A percentile compares a stretch with the other conserved stretches of the same genome.
Evolutionary conservation across 2,329 filamentous ascomycete genomes (phyloP).

Genomic region (Fusarium incarnatum): DNA sequence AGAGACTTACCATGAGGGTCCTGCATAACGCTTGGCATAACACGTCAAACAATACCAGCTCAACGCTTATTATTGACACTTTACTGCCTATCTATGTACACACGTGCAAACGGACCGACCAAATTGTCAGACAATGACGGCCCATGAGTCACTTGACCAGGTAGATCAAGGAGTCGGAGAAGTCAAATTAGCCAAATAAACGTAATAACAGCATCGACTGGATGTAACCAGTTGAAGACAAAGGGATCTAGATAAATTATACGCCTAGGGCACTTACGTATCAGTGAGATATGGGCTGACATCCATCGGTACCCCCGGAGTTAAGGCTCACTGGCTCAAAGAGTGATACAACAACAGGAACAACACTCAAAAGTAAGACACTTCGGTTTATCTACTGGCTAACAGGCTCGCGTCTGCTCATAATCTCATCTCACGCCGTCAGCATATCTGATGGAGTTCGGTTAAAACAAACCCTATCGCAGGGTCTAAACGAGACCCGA

Average conservation of each 20-base stretch:
- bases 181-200: conserved; percentile 17
- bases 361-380: not conserved
- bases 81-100: not conserved
- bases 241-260: not conserved
- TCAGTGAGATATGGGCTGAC: conserved; percentile 32
- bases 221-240: conserved; percentile 5
- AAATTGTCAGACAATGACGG: conserved; percentile 2
- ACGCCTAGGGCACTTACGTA: not conserved
- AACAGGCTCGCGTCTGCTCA: not conserved
- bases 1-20: conserved; percentile 3
- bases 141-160: conserved; percentile 17
- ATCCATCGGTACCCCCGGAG: conserved; percentile 36
- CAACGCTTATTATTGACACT: not conserved
- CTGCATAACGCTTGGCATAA: conserved; percentile 35
- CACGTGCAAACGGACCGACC: not conserved
- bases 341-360: not conserved
- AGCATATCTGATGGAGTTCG: conserved; percentile 19
- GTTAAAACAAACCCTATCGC: conserved; percentile 6
- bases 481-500: not conserved
- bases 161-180: not conserved
- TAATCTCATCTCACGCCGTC: conserved; percentile 32
- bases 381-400: not conserved
- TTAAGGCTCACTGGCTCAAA: conserved; percentile 26
- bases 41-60: conserved; percentile 7
- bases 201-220: conserved; percentile 12